Evolutionary conservation across 2,329 filamentous ascomycete species (phyloP).

Genomic region (Neoscytalidium dimidiatum): DNA sequence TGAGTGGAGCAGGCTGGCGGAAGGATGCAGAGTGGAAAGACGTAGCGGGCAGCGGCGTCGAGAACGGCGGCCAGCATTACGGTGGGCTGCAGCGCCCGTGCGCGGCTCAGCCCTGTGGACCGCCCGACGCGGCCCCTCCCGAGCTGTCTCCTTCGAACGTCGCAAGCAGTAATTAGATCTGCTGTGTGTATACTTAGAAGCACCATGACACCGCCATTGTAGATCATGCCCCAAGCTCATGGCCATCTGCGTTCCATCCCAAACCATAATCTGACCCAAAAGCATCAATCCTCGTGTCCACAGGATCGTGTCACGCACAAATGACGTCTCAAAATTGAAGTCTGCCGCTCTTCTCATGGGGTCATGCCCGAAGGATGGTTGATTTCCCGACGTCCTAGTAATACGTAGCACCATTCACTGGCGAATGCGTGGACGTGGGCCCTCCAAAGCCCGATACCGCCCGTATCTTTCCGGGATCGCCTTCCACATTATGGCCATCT

Average conservation of each 20-base stretch:
- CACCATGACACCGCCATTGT: background rate
- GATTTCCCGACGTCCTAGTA: background rate
- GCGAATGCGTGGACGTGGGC: too few species aligned
- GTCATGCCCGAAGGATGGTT: background rate
- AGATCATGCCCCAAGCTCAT: background rate
- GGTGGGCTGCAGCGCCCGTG: too few species aligned
- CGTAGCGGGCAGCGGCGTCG: background rate
- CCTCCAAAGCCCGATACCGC: too few species aligned
- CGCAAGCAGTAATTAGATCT: constrained; percentile 6
- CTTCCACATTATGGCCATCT: too few species aligned
- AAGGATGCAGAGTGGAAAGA: background rate
- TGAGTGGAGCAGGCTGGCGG: background rate
- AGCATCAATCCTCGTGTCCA: background rate
- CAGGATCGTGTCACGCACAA: background rate
- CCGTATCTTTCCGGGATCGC: too few species aligned
- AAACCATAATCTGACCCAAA: background rate
- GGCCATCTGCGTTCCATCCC: background rate
- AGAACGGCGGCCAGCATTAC: background rate
- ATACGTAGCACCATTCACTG: background rate
- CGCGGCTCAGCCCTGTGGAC: background rate
- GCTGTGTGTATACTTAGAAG: constrained; percentile 4
- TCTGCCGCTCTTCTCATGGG: background rate
- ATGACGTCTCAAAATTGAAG: background rate
- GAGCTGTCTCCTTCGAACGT: background rate
- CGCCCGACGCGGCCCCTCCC: background rate